Conservation (phyloP, 2,329 filamentous ascomycete genomes). For the Xylaria sp. region DNA sequence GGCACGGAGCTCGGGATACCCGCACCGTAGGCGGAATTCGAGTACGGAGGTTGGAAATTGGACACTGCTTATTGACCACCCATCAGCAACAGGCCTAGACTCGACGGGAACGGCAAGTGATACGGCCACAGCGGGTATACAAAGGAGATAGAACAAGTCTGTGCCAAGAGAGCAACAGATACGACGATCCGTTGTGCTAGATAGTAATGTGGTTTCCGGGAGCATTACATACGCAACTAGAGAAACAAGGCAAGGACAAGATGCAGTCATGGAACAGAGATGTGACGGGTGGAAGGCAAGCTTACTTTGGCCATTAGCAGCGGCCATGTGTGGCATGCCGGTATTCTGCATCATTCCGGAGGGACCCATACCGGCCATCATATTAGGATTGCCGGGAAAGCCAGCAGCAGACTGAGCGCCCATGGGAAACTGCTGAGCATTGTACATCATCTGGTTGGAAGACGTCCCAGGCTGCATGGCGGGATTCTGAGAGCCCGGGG, state of each 20-base stretch:
- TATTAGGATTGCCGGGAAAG: conserved; percentile 63
- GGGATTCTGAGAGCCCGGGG: conserved; percentile 54
- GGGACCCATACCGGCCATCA: conserved; percentile 64
- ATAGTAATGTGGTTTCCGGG: conserved; percentile 22
- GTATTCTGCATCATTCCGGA: conserved; percentile 72
- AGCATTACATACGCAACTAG: conserved; percentile 31
- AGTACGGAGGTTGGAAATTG: conserved; percentile 66
- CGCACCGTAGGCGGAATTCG: conserved; percentile 65
- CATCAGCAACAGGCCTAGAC: conserved; percentile 44
- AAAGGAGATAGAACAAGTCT: conserved; percentile 5
- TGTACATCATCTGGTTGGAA: conserved; percentile 64
- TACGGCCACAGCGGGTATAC: conserved; percentile 14
- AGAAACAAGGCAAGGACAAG: conserved; percentile 27
- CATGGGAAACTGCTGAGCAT: conserved; percentile 67
- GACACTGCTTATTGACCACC: conserved; percentile 57
- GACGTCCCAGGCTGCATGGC: conserved; percentile 57
- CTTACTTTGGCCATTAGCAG: conserved; percentile 69
- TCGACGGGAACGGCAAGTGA: conserved; percentile 32
- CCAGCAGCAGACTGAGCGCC: conserved; percentile 55
- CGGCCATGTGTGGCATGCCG: conserved; percentile 67
- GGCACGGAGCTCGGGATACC: conserved; percentile 60
- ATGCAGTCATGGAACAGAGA: conserved; percentile 38
- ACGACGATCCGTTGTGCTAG: conserved; percentile 10
- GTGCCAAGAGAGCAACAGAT: conserved; percentile 29
- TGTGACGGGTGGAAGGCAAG: conserved; percentile 43